Conservation (phyloP, 148 eudicot species). For the Rhododendron simsii region DNA sequence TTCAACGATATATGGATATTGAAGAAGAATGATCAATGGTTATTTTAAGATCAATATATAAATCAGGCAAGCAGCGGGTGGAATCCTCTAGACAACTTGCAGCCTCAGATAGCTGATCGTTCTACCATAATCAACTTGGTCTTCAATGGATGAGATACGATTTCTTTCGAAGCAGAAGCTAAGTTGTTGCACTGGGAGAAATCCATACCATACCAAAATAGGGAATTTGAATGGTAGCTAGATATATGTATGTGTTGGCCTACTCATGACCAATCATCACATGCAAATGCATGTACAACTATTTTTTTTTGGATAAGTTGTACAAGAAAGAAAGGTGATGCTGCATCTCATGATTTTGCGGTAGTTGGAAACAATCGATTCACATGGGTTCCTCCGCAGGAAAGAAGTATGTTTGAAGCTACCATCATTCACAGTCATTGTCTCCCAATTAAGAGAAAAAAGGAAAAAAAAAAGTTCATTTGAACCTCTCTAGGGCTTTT, state of each 20-base stretch:
- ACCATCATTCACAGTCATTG: not conserved
- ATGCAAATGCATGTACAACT: not conserved
- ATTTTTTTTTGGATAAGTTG: not conserved
- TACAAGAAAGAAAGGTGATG: not conserved
- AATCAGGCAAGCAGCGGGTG: not conserved
- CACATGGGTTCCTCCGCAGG: not conserved
- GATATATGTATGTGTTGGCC: not conserved
- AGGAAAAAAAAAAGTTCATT: no score
- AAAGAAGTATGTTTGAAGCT: not conserved
- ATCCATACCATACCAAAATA: not conserved
- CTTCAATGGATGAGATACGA: no score
- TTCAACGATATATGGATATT: not conserved
- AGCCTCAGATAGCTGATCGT: conserved; percentile 5
- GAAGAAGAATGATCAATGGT: not conserved
- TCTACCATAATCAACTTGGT: not conserved
- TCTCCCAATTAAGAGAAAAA: no score
- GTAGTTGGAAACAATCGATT: not conserved
- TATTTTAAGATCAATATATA: not conserved
- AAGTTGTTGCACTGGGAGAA: no score
- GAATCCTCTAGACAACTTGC: conserved; percentile 10
- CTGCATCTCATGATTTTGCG: not conserved
- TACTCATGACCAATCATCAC: not conserved
- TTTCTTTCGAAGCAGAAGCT: no score
- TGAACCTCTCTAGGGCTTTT: not conserved
- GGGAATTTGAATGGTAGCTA: not conserved